phyloP scores from a whole-genome alignment of 805 yeast genomes.

The Teunomyces funiuensis region DNA sequence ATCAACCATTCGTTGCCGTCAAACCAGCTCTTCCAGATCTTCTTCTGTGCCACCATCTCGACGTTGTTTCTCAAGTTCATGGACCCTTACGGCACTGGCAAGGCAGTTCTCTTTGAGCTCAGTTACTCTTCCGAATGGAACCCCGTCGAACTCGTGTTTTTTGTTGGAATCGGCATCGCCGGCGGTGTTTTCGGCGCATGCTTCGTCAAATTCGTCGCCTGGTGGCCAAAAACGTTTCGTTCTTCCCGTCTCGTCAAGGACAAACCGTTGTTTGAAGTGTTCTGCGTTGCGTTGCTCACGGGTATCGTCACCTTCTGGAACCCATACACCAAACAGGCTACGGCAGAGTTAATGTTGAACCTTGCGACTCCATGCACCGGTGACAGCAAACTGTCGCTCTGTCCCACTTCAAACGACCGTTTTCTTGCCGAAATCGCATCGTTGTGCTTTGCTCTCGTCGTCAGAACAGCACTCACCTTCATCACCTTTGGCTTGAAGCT shows the following conservation, averaged over 20 bases:
- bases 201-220: constrained; percentile 46
- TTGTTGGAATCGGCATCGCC: constrained; percentile 46
- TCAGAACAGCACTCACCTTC: constrained; percentile 48
- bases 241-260: constrained; percentile 27
- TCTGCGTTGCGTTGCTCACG: constrained; percentile 44
- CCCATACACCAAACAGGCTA: constrained; percentile 48
- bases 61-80: constrained; percentile 51
- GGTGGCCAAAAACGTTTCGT: constrained; percentile 47
- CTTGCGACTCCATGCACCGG: constrained; percentile 51
- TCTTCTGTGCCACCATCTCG: constrained; percentile 55
- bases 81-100: constrained; percentile 61
- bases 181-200: constrained; percentile 57
- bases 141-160: constrained; percentile 46
- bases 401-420: constrained; percentile 25
- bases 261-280: constrained; percentile 46
- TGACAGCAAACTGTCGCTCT: constrained; percentile 26
- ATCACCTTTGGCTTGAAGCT: constrained; percentile 58
- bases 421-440: constrained; percentile 31
- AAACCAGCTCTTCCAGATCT: constrained; percentile 52
- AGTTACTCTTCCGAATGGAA: constrained; percentile 52
- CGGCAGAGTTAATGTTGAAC: constrained; percentile 48
- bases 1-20: constrained; percentile 56
- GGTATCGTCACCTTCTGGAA: constrained; percentile 49
- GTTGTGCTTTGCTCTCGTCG: constrained; percentile 41
- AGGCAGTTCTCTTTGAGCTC: constrained; percentile 55